Evolutionary conservation across 1,284 basidiomycete genomes (phyloP).

Genomic region (Binderoboletus segoi): DNA sequence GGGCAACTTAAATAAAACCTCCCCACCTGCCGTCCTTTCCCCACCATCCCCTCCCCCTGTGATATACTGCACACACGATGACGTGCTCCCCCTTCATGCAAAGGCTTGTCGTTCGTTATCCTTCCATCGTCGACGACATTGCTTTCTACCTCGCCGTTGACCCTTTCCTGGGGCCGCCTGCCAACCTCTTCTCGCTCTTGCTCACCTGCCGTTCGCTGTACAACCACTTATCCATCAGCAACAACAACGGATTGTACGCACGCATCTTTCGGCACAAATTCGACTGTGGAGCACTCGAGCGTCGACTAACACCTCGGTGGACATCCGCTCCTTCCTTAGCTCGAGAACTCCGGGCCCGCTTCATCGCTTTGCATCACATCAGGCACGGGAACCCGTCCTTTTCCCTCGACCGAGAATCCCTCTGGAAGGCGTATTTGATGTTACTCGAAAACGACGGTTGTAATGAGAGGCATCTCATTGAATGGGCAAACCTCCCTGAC

Average conservation of each 20-base stretch:
- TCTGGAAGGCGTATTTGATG: constrained; percentile 71
- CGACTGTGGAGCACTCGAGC: constrained; percentile 54
- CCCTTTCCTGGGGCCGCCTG: constrained; percentile 45
- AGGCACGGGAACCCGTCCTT: constrained; percentile 24
- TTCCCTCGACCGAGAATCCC: constrained; percentile 37
- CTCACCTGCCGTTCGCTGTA: constrained; percentile 52
- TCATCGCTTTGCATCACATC: constrained; percentile 40
- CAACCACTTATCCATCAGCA: constrained; percentile 36
- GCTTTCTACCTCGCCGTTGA: constrained; percentile 40
- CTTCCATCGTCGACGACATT: constrained; percentile 41
- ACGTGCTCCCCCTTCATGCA: constrained; percentile 14
- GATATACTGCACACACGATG: constrained; percentile 1
- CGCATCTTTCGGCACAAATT: constrained; percentile 63
- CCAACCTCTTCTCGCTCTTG: constrained; percentile 48
- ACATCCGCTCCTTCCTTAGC: constrained; percentile 39
- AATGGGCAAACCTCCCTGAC: constrained; percentile 41
- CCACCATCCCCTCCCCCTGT: not conserved
- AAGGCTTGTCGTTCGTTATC: constrained; percentile 25
- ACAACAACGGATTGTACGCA: constrained; percentile 57
- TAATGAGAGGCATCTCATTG: constrained; percentile 56
- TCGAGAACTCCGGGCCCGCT: constrained; percentile 43
- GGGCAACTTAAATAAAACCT: constrained; percentile 32
- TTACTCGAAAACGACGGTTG: constrained; percentile 69
- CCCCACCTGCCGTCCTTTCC: constrained; percentile 11
- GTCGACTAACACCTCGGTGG: constrained; percentile 52